These are phyloP conservation scores for Penicillium silybi DNA, from an alignment of 495 filamentous ascomycete genomes.

Conservation along the genomic window DNA sequence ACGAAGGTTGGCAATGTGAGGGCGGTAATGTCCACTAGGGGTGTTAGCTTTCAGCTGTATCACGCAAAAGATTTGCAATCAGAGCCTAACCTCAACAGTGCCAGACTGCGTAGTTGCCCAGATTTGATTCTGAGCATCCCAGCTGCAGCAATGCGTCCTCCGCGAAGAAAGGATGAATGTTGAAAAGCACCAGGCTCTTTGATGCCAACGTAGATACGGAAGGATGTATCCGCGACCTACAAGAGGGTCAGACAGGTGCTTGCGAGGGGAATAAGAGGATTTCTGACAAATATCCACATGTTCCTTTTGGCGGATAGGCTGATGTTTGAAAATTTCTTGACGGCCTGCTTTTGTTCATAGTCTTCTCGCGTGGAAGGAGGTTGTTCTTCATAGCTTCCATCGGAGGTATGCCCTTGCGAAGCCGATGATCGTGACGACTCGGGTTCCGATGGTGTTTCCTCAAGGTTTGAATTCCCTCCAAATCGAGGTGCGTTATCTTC, in stretches of 20 bases:
- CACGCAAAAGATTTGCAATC: not conserved
- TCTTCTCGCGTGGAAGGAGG: conserved; percentile 6
- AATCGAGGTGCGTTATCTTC: conserved; percentile 58
- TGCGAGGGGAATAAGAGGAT: no score
- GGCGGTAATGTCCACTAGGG: conserved; percentile 77
- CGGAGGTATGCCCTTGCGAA: conserved; percentile 27
- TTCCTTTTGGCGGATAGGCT: conserved; percentile 70
- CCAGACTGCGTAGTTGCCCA: conserved; percentile 61
- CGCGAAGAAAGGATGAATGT: conserved; percentile 83
- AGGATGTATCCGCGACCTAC: conserved; percentile 67
- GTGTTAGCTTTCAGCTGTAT: conserved; percentile 33
- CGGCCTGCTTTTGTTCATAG: conserved; percentile 42
- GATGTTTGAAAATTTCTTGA: conserved; percentile 63
- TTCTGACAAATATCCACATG: conserved; percentile 78
- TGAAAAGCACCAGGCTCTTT: conserved; percentile 87
- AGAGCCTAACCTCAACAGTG: conserved; percentile 28
- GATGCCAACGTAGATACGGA: conserved; percentile 85
- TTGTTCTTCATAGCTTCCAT: conserved; percentile 48
- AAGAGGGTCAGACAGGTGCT: not conserved
- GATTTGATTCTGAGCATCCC: conserved; percentile 81
- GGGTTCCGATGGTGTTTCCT: not conserved
- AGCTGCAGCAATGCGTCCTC: conserved; percentile 73
- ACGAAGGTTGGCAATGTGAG: conserved; percentile 72
- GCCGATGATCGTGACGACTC: conserved; percentile 1
- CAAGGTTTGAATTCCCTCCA: conserved; percentile 9